Evolutionary conservation across 495 filamentous ascomycete species (phyloP).

Genomic region (Cladorrhinum samala): DNA sequence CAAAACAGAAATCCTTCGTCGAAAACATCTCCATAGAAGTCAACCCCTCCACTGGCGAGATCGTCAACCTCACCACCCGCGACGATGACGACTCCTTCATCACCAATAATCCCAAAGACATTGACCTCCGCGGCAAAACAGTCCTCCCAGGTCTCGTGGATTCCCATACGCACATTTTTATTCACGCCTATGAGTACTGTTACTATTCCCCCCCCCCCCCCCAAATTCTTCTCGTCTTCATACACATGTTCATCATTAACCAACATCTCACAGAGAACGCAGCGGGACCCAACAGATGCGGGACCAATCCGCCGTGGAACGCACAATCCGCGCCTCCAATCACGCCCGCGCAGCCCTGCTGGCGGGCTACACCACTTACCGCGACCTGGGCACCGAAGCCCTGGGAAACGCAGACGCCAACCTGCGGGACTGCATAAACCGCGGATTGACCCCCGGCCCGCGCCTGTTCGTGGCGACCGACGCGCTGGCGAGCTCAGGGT

Average conservation of each 20-base stretch:
- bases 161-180: slow-evolving; percentile 49
- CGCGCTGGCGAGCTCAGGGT: slow-evolving; percentile 41
- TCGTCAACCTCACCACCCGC: slow-evolving; percentile 31
- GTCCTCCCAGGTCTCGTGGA: slow-evolving; percentile 50
- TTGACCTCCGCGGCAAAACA: slow-evolving; percentile 42
- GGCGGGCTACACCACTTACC: slow-evolving; percentile 50
- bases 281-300: slow-evolving; percentile 41
- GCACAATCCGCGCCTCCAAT: slow-evolving; percentile 45
- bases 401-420: slow-evolving; percentile 39
- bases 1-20: slow-evolving; percentile 38
- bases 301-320: slow-evolving; percentile 44
- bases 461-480: slow-evolving; percentile 48
- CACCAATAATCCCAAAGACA: slow-evolving; percentile 9
- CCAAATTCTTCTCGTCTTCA: no score
- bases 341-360: slow-evolving; percentile 44
- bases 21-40: slow-evolving; percentile 36
- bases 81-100: slow-evolving; percentile 6
- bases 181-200: slow-evolving; percentile 39
- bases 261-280: slow-evolving; percentile 23
- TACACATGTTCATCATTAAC: background rate
- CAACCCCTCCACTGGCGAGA: slow-evolving; percentile 35
- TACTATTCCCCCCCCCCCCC: no score
- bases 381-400: slow-evolving; percentile 48
- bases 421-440: slow-evolving; percentile 42
- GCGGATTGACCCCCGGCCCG: slow-evolving; percentile 45